Evolutionary conservation across 176 grass and related monocot species (phyloP).

Genomic region (Cenchrus americanus): DNA sequence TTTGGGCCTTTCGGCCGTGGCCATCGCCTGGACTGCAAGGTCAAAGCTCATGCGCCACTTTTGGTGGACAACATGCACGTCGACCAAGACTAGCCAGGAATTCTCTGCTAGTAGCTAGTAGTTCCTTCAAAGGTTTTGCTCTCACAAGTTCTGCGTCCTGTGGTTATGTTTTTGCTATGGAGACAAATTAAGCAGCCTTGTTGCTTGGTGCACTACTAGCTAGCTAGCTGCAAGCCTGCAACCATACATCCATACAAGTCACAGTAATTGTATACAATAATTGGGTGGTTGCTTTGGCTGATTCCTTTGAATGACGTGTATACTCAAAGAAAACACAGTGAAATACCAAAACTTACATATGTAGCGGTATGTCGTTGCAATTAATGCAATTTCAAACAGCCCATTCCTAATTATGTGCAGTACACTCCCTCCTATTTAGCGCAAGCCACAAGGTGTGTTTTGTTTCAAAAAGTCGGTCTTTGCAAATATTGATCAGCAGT

Average conservation of each 20-base stretch:
- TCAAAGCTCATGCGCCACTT: constrained; percentile 35
- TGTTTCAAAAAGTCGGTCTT: too few relatives aligned
- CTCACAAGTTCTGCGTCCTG: constrained; percentile 1
- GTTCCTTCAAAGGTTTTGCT: neutral
- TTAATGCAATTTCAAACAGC: too few relatives aligned
- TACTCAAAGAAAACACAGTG: too few relatives aligned
- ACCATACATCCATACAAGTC: neutral
- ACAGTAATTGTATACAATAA: neutral
- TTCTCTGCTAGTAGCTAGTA: neutral
- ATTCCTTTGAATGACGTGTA: too few relatives aligned
- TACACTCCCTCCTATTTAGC: too few relatives aligned
- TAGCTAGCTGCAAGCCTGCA: neutral
- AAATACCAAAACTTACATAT: too few relatives aligned
- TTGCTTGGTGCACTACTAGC: neutral
- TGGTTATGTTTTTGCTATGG: neutral
- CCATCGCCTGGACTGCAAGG: constrained; percentile 13
- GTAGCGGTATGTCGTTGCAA: too few relatives aligned
- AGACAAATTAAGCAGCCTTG: neutral
- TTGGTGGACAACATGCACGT: neutral
- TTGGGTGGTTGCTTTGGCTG: neutral
- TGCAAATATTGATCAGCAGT: too few relatives aligned
- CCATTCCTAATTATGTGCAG: too few relatives aligned
- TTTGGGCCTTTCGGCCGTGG: neutral
- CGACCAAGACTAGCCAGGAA: constrained; percentile 9
- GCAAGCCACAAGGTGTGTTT: too few relatives aligned